A percentile compares a stretch with the other conserved stretches of the same genome.
These are phyloP conservation scores for Metschnikowia orientalis DNA, from an alignment of 805 yeast species.

Conservation along the genomic window DNA sequence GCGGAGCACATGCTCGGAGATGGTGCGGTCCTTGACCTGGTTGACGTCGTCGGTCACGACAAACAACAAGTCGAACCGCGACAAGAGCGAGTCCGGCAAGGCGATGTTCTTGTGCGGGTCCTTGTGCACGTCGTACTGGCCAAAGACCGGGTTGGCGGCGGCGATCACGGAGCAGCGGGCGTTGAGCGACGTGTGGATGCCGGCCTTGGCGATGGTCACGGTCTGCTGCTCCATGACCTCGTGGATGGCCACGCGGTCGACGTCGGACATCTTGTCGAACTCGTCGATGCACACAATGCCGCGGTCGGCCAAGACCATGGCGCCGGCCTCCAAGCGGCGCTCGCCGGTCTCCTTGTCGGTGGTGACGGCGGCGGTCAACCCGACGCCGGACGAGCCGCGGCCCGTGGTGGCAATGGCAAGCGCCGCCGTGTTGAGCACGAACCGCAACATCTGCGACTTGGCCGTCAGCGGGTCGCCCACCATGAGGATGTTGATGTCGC, in stretches of 20 bases:
- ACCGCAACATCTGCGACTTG: conserved; percentile 90
- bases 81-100: conserved; percentile 88
- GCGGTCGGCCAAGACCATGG: conserved; percentile 96
- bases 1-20: conserved; percentile 90
- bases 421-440: conserved; percentile 91
- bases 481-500: conserved; percentile 93
- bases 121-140: conserved; percentile 92
- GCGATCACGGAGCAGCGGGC: conserved; percentile 97
- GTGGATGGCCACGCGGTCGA: conserved; percentile 95
- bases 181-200: conserved; percentile 92
- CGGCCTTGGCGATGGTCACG: conserved; percentile 96
- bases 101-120: conserved; percentile 97
- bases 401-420: conserved; percentile 98
- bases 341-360: conserved; percentile 97
- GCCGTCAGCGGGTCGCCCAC: conserved; percentile 99
- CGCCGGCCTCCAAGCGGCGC: conserved; percentile 95
- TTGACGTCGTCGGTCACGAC: conserved; percentile 95
- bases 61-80: conserved; percentile 93
- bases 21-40: conserved; percentile 75
- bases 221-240: conserved; percentile 99
- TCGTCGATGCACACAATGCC: conserved; percentile 98
- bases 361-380: conserved; percentile 98
- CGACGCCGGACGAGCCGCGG: conserved; percentile 99
- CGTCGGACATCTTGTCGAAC: conserved; percentile 96
- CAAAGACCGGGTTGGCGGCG: conserved; percentile 96